Conservation (phyloP, 352 stramenopile species). For the Phytophthora pinifolia region DNA sequence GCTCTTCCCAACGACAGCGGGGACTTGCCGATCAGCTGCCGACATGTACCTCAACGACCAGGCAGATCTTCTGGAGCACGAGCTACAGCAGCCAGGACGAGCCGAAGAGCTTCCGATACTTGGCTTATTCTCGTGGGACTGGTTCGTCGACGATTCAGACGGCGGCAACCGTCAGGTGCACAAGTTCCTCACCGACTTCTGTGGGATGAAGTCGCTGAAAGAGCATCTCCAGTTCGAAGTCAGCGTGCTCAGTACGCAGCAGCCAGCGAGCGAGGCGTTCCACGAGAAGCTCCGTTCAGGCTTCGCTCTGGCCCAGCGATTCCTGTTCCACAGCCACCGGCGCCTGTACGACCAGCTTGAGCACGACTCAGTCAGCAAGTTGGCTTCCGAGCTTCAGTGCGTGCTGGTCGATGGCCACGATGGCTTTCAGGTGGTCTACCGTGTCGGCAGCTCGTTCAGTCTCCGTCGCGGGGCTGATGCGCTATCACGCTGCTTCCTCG, state of each 20-base stretch:
- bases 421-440: slow-evolving; percentile 56
- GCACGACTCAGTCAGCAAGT: slow-evolving; percentile 29
- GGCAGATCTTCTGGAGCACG: slow-evolving; percentile 35
- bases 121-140: slow-evolving; percentile 52
- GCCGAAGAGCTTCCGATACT: slow-evolving; percentile 38
- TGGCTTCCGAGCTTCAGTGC: slow-evolving; percentile 37
- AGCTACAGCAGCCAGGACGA: slow-evolving; percentile 23
- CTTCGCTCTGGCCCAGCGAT: slow-evolving; percentile 50
- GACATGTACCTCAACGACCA: slow-evolving; percentile 77
- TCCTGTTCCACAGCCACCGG: slow-evolving; percentile 51
- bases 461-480: slow-evolving; percentile 27
- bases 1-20: slow-evolving; percentile 34
- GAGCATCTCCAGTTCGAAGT: slow-evolving; percentile 52
- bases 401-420: slow-evolving; percentile 42
- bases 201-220: slow-evolving; percentile 54
- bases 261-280: slow-evolving; percentile 29
- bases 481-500: slow-evolving; percentile 47
- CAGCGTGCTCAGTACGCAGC: slow-evolving; percentile 41
- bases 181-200: slow-evolving; percentile 47
- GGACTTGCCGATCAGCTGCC: slow-evolving; percentile 8
- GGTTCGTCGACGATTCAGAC: slow-evolving; percentile 35
- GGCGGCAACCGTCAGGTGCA: slow-evolving; percentile 11
- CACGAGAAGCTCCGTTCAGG: slow-evolving; percentile 26
- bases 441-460: slow-evolving; percentile 42
- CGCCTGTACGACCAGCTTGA: slow-evolving; percentile 42